Percentiles rank a stretch among this genome's conserved stretches.
phyloP scores from a whole-genome alignment of 2,329 filamentous ascomycete genomes.

The Corniculantispora saksenae region DNA sequence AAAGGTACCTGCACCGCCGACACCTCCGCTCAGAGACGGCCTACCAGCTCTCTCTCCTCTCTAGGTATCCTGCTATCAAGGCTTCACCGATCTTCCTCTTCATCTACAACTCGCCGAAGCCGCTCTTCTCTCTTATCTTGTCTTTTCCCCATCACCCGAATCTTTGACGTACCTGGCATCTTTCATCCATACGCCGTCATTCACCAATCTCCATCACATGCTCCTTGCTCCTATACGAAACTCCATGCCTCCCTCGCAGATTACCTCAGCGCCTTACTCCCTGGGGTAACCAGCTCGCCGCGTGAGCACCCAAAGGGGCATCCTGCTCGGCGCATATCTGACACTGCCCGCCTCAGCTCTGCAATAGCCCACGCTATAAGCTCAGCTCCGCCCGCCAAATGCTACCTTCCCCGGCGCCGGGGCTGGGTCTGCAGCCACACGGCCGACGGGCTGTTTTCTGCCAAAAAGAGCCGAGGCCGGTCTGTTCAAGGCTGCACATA shows the following conservation, averaged over 20 bases:
- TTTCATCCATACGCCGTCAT: neutral
- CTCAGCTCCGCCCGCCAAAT: neutral
- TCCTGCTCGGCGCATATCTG: constrained; percentile 5
- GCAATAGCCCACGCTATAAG: neutral
- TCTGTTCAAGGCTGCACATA: neutral
- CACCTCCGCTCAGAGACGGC: neutral
- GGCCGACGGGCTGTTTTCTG: neutral
- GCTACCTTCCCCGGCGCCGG: neutral
- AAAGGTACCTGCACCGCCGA: neutral
- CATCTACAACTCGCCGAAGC: neutral
- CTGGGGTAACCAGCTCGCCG: neutral
- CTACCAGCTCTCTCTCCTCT: no score
- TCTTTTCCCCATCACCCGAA: no score
- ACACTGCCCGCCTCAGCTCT: neutral
- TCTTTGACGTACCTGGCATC: neutral
- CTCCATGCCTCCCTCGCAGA: neutral
- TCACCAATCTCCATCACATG: neutral
- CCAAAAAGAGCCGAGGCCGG: neutral
- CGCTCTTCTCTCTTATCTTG: neutral
- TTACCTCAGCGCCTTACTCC: constrained; percentile 13
- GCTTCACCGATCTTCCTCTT: neutral
- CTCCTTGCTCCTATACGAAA: neutral
- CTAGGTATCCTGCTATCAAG: neutral
- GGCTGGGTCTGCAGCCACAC: neutral
- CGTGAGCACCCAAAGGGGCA: constrained; percentile 6